A percentile compares a stretch with the other conserved stretches of the same genome.
These are phyloP conservation scores for Xenosphaeropsis pyriputrescens DNA, from an alignment of 2,329 filamentous ascomycete genomes.

Conservation along the genomic window DNA sequence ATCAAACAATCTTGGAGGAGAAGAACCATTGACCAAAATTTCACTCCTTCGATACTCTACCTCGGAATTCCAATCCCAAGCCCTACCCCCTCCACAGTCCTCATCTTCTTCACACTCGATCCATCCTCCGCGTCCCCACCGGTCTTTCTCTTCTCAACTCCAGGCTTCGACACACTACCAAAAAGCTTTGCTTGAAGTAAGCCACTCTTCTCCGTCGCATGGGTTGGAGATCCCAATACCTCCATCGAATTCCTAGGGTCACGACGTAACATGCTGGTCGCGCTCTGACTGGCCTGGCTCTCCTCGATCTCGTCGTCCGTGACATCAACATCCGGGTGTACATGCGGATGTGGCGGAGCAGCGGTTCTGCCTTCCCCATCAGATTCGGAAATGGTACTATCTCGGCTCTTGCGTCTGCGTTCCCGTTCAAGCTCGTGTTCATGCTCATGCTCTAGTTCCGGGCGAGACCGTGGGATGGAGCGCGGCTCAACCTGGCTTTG, in stretches of 20 bases:
- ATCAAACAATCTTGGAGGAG: too few species aligned
- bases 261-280: slow-evolving; percentile 59
- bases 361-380: slow-evolving; percentile 23
- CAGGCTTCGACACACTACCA: slow-evolving; percentile 42
- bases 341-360: neutral
- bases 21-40: too few species aligned
- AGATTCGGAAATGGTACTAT: slow-evolving; percentile 70
- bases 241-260: slow-evolving; percentile 25
- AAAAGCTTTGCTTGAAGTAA: slow-evolving; percentile 48
- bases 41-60: too few species aligned
- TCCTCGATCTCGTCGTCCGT: slow-evolving; percentile 47
- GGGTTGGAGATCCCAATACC: slow-evolving; percentile 14
- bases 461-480: slow-evolving; percentile 4
- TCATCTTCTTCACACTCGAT: slow-evolving; percentile 29
- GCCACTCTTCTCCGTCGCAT: slow-evolving; percentile 23
- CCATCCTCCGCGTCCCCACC: slow-evolving; percentile 6
- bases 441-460: slow-evolving; percentile 19
- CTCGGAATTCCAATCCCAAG: slow-evolving; percentile 32
- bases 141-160: slow-evolving; percentile 21
- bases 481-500: too few species aligned
- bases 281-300: slow-evolving; percentile 65
- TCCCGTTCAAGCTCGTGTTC: slow-evolving; percentile 45
- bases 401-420: slow-evolving; percentile 53
- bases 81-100: slow-evolving; percentile 31
- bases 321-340: slow-evolving; percentile 20